These are phyloP conservation scores for Paramecium octaurelia DNA, from an alignment of 73 alveolate genomes.

Conservation along the genomic window DNA sequence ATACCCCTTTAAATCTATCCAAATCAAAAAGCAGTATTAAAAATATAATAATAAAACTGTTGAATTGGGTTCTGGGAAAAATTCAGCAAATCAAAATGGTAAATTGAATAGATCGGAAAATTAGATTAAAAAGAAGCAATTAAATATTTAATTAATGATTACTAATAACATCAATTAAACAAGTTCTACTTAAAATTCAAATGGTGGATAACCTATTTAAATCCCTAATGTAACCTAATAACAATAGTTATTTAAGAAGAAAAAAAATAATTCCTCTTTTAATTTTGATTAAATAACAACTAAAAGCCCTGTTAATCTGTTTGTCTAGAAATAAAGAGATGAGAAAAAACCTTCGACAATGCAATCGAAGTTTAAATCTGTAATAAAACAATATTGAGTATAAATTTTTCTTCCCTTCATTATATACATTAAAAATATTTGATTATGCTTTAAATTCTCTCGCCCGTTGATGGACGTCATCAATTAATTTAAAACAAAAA, in stretches of 20 bases:
- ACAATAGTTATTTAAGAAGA: background rate
- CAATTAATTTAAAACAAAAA: too few relatives aligned
- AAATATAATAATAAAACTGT: background rate
- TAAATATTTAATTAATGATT: background rate
- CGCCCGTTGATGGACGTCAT: too few relatives aligned
- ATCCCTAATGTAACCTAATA: background rate
- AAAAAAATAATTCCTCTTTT: background rate
- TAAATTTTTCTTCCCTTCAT: background rate
- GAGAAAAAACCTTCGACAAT: background rate
- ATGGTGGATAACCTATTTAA: background rate
- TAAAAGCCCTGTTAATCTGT: background rate
- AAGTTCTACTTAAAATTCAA: background rate
- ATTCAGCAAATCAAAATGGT: background rate
- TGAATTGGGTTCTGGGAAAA: background rate
- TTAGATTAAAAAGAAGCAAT: background rate
- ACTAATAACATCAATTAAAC: background rate
- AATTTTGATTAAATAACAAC: background rate
- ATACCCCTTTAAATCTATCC: background rate
- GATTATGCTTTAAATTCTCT: background rate
- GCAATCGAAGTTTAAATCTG: background rate
- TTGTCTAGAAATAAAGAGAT: background rate
- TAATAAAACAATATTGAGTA: background rate
- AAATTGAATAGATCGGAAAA: background rate
- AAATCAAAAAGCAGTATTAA: background rate
- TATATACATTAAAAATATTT: background rate